Evolutionary conservation across 352 stramenopile genomes (phyloP), one percentile per base, ranked within the genome.

Genomic region (Pythium aristosporum): DNA sequence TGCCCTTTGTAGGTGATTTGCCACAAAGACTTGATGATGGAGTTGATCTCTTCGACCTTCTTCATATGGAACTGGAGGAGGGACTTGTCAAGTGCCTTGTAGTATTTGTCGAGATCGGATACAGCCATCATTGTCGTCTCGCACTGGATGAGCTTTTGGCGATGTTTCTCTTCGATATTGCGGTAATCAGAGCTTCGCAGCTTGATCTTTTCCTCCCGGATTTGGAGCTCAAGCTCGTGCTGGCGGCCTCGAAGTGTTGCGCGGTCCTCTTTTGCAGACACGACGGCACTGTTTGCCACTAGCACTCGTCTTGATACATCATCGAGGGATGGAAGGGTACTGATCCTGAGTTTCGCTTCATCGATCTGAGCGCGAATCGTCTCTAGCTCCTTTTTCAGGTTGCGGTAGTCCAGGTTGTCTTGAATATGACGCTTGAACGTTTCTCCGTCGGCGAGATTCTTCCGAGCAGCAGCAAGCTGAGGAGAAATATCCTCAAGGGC

Each of bases 31-130:
- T 88, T 82, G 67, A 99, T 99, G 58, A 99, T 99, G 37, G 97
- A 97, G 80, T 99, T 99, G 74, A 99, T 99, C 65, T 99, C 97
- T 46, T 90, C 88, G 52, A 99, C 98, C 73, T 99, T 99, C 62
- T 98, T 97, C 20, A 86, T 92, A 74, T 99, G 98, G 74, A 98
- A 99, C 52, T 96, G 78, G 44, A 99, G 78, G 23, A 99, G 79
- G 4, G 96, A 97, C 61, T 98, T 90, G 67, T 99, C 97, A 3
- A 98, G 83, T 0, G 88, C 89, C 63, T 91, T 94, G 69, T 97
- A 98, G 79, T 99, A 99, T 41, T 96, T 98, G 61, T 99, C 97
- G 18, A 99, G 68, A 62, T 99, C 98, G 6, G 79, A 78, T 5
- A 98, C 95, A 0, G 97, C 92, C 83, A 99, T 96, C 58, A 88